Evolutionary conservation across 2,329 filamentous ascomycete species (phyloP).

Genomic region (Penicillium thymicola): DNA sequence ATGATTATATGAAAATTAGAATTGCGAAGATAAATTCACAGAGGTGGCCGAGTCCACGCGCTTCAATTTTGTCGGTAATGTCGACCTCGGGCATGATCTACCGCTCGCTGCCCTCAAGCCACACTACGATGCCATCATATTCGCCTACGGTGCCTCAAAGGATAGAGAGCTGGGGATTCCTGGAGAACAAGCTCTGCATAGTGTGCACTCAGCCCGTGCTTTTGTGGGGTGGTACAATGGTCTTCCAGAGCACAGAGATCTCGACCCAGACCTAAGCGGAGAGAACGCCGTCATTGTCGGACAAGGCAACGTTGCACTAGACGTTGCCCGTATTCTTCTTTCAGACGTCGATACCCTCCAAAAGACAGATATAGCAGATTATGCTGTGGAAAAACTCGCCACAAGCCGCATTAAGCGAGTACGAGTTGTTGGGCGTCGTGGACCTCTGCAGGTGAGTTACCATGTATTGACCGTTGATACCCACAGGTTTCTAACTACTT

Average conservation of each 20-base stretch:
- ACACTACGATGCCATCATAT: constrained; percentile 88
- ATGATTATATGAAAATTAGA: constrained; percentile 52
- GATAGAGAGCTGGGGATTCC: constrained; percentile 76
- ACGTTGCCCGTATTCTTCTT: constrained; percentile 85
- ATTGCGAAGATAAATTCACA: constrained; percentile 90
- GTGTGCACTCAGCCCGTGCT: constrained; percentile 80
- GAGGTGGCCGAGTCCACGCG: constrained; percentile 77
- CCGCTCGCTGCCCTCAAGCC: constrained; percentile 66
- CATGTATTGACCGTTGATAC: not conserved
- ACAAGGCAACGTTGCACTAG: constrained; percentile 93
- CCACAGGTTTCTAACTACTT: not conserved
- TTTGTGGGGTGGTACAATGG: constrained; percentile 99
- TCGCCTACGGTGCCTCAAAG: constrained; percentile 86
- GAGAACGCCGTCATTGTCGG: constrained; percentile 87
- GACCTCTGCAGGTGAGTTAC: constrained; percentile 71
- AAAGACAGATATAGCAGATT: constrained; percentile 84
- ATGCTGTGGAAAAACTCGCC: constrained; percentile 71
- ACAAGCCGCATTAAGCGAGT: constrained; percentile 74
- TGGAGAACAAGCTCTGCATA: constrained; percentile 65
- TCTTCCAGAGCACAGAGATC: constrained; percentile 71
- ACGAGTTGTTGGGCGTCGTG: constrained; percentile 81
- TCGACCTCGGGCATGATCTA: constrained; percentile 69
- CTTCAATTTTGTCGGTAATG: constrained; percentile 90
- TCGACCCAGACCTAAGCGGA: constrained; percentile 70
- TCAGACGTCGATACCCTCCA: constrained; percentile 69